Evolutionary conservation across 129 eudicot species (phyloP).

Genomic region (Helianthus tuberosus): DNA sequence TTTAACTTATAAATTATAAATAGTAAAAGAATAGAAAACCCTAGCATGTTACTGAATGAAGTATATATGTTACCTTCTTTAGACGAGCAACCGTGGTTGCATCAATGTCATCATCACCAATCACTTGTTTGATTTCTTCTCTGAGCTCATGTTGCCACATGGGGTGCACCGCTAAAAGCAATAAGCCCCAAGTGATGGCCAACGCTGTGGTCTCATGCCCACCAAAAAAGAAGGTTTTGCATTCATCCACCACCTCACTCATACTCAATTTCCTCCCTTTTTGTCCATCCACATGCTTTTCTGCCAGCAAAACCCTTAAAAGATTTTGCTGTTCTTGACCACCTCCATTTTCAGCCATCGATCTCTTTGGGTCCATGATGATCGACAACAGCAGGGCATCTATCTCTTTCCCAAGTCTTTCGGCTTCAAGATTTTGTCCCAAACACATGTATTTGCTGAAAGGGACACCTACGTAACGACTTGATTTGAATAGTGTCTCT

Average conservation of each 20-base stretch:
- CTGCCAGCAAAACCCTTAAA: constrained; percentile 68
- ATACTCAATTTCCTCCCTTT: constrained; percentile 49
- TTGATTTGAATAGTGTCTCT: constrained; percentile 61
- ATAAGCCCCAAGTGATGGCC: constrained; percentile 81
- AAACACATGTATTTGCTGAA: constrained; percentile 62
- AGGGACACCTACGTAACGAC: constrained; percentile 86
- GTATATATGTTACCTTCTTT: constrained; percentile 63
- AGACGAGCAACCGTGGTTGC: constrained; percentile 75
- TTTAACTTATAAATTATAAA: no score
- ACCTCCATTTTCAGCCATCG: constrained; percentile 8
- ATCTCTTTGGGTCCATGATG: constrained; percentile 45
- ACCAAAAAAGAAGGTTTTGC: constrained; percentile 93
- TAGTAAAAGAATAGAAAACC: not conserved
- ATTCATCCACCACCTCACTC: constrained; percentile 82
- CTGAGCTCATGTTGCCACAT: constrained; percentile 85
- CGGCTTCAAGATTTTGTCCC: constrained; percentile 62
- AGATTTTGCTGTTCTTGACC: constrained; percentile 45
- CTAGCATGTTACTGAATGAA: constrained; percentile 19
- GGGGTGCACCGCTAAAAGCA: constrained; percentile 70
- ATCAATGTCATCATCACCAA: constrained; percentile 71
- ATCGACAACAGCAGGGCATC: constrained; percentile 58
- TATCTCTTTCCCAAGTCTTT: constrained; percentile 68
- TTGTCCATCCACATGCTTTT: constrained; percentile 41
- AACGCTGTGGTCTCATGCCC: constrained; percentile 95
- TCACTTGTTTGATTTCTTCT: constrained; percentile 71